Evolutionary conservation across 768 basidiomycete genomes (phyloP).

Genomic region (Glaciozyma martinii): DNA sequence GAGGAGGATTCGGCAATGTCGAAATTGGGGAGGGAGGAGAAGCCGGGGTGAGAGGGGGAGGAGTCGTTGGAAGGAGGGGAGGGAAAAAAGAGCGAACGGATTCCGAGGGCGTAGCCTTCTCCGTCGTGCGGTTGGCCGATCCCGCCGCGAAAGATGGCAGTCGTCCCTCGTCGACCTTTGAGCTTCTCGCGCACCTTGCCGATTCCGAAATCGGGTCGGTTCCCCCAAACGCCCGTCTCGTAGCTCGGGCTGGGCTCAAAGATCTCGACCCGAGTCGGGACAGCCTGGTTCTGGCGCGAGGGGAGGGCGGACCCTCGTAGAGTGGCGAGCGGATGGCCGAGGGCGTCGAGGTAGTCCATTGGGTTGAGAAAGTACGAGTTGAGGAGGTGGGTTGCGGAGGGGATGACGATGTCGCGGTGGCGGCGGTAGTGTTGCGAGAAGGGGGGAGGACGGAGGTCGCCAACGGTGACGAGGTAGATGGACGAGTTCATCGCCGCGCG

Average conservation of each 20-base stretch:
- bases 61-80: conserved; percentile 6
- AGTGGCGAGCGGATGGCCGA: background rate
- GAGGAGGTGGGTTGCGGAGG: conserved; percentile 21
- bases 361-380: conserved; percentile 24
- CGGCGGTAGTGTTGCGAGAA: conserved; percentile 4
- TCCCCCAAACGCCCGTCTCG: background rate
- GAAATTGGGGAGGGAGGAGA: conserved; percentile 19
- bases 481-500: conserved; percentile 19
- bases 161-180: background rate
- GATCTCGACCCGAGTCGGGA: conserved; percentile 7
- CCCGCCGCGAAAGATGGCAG: conserved; percentile 23
- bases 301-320: background rate
- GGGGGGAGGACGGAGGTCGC: conserved; percentile 10
- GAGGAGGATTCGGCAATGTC: conserved; percentile 16
- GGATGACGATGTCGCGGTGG: conserved; percentile 19
- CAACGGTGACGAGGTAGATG: conserved; percentile 25
- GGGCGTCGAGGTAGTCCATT: conserved; percentile 15
- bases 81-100: conserved; percentile 21
- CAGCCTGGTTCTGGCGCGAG: background rate
- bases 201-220: background rate
- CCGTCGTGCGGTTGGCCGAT: conserved; percentile 6
- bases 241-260: background rate
- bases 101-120: conserved; percentile 16
- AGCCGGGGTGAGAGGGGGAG: conserved; percentile 1
- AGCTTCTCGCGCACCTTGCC: background rate